Evolutionary conservation across 176 grass and related monocot species (phyloP), one percentile per base, ranked within the genome.

Genomic region (Aegilops longissima): DNA sequence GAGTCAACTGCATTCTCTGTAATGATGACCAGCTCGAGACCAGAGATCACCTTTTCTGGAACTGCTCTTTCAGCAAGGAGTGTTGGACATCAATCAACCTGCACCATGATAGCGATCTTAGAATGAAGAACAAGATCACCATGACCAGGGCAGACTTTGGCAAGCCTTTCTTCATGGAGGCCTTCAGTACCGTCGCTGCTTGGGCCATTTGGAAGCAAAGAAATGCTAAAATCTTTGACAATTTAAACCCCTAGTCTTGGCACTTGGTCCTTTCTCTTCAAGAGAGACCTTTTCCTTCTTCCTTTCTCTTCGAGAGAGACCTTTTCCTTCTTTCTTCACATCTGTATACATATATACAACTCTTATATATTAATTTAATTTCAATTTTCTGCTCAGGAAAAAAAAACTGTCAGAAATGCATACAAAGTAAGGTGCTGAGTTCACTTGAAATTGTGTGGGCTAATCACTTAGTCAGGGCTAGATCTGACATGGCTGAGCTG

Each of bases 401-500:
- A 58, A 58, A 58, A 20, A 58, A 20, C 5, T 58, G 8, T 21
- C 36, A 66, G 31, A 65, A 74, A 66, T 12, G 36, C 39, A 65
- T 18, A 49, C 42, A 30, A 80, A 9, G 39, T 56, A 84, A 68
- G 6, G 27, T 35, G 31, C 34, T 47, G 45, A 81, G 45, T 75
- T 86, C 64, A 64, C 51, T 85, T 21, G 35, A 81, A 85, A 38
- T 31, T 5, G 38, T 76, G 10, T 82, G 42, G 24, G 42, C 27
- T 69, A 59, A 8, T 59, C 56, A 59, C 56, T 59, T 59, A 69
- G 42, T 51, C 49, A 49, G 71, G 71, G 71, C 71, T 66, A 49
- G 51, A 71, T 70, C 30, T 86, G 61, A 82, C 24, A 21, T 59
- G 79, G 71, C 33, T 67, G 72, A 80, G 18, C 49, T 64, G 51